Conservation (phyloP, 257 asterid genomes). For the Galeopsis tetrahit region DNA sequence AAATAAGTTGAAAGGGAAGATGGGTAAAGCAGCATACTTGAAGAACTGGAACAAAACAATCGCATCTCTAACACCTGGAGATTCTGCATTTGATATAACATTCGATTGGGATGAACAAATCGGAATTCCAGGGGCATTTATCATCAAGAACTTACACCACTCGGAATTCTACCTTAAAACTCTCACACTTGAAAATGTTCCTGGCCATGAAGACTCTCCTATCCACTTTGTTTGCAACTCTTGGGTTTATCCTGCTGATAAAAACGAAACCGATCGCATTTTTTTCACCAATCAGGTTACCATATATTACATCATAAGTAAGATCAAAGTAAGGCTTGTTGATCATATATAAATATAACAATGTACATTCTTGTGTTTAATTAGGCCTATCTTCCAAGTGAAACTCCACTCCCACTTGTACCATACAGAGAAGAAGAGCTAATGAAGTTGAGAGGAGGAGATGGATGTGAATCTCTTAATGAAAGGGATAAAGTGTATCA, state of each 20-base stretch:
- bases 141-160: conserved; percentile 47
- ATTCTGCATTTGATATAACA: conserved; percentile 45
- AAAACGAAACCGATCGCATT: conserved; percentile 42
- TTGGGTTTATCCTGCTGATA: conserved; percentile 51
- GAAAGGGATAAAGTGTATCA: conserved; percentile 66
- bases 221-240: conserved; percentile 63
- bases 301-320: not conserved
- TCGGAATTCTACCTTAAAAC: conserved; percentile 53
- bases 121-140: conserved; percentile 53
- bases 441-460: conserved; percentile 47
- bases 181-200: conserved; percentile 52
- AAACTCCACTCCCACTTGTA: conserved; percentile 50
- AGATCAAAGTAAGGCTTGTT: not conserved
- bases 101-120: conserved; percentile 49
- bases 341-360: not conserved
- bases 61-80: conserved; percentile 41
- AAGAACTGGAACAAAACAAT: conserved; percentile 56
- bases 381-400: conserved; percentile 32
- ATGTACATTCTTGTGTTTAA: not conserved
- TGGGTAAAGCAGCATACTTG: conserved; percentile 52
- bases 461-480: conserved; percentile 44
- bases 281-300: conserved; percentile 51
- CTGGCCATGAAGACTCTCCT: conserved; percentile 45
- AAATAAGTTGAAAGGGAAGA: conserved; percentile 50
- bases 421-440: conserved; percentile 52